Evolutionary conservation across 495 filamentous ascomycete species (phyloP).

Genomic region (Immersiella caudata): DNA sequence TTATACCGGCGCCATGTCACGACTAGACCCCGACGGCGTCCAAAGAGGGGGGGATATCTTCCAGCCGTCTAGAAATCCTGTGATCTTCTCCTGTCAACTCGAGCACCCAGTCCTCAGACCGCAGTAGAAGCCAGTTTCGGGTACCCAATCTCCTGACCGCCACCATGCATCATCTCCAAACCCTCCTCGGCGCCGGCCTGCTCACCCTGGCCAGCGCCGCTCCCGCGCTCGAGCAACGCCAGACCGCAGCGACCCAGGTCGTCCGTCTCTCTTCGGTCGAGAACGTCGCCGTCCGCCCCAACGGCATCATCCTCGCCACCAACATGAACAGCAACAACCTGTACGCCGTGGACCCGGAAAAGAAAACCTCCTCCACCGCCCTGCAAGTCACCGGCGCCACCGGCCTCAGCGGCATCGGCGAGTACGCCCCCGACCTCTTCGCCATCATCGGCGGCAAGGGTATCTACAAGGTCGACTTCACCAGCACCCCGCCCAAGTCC

Average conservation of each 20-base stretch:
- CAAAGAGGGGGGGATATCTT: not conserved
- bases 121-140: not conserved
- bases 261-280: slow-evolving; percentile 44
- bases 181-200: slow-evolving; percentile 26
- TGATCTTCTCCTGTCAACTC: not conserved
- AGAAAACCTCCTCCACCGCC: slow-evolving; percentile 41
- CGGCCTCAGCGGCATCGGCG: slow-evolving; percentile 48
- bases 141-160: not conserved
- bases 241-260: slow-evolving; percentile 35
- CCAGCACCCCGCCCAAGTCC: slow-evolving; percentile 31
- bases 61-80: not conserved
- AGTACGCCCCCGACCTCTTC: slow-evolving; percentile 45
- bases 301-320: slow-evolving; percentile 49
- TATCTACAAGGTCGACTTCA: slow-evolving; percentile 48
- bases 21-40: not conserved
- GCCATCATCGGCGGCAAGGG: slow-evolving; percentile 46
- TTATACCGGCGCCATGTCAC: slow-evolving; percentile 17
- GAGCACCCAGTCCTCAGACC: not conserved
- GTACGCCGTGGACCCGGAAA: slow-evolving; percentile 35
- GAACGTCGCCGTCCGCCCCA: slow-evolving; percentile 51
- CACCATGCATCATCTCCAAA: slow-evolving; percentile 32
- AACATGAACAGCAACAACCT: slow-evolving; percentile 42
- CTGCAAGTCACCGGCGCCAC: slow-evolving; percentile 36
- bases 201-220: slow-evolving; percentile 30
- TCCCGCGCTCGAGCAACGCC: slow-evolving; percentile 32